Percentiles rank a stretch among this genome's conserved stretches.
These are phyloP conservation scores for Pseudogymnoascus destructans DNA, from an alignment of 2,329 filamentous ascomycete species.

Conservation along the genomic window DNA sequence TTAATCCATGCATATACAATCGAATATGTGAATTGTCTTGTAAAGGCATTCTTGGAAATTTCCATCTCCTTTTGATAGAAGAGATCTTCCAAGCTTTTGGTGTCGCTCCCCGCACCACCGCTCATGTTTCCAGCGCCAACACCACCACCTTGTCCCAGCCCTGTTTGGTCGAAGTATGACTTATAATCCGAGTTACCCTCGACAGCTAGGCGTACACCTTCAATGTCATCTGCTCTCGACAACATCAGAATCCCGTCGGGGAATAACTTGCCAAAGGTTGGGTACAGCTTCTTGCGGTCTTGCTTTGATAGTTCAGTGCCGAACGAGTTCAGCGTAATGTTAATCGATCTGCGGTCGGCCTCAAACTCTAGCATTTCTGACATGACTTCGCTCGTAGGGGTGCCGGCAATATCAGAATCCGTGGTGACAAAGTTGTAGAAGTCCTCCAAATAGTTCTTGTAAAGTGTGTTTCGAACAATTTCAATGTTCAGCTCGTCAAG, in stretches of 20 bases:
- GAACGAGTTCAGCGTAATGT: constrained; percentile 98
- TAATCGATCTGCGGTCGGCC: constrained; percentile 91
- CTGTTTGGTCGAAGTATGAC: constrained; percentile 87
- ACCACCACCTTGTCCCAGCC: constrained; percentile 59
- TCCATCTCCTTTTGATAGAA: constrained; percentile 99
- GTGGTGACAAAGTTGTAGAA: constrained; percentile 92
- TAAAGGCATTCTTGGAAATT: constrained; percentile 88
- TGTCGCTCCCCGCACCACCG: constrained; percentile 64
- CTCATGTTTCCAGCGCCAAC: constrained; percentile 73
- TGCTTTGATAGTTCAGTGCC: constrained; percentile 89
- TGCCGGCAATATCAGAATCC: constrained; percentile 71
- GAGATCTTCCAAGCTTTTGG: constrained; percentile 86
- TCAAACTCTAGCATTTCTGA: constrained; percentile 92
- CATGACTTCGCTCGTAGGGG: constrained; percentile 90
- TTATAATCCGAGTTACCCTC: constrained; percentile 92
- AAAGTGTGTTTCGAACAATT: constrained; percentile 94
- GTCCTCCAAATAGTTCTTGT: constrained; percentile 99
- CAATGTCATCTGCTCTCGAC: constrained; percentile 84
- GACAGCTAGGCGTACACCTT: constrained; percentile 84
- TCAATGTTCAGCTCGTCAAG: constrained; percentile 98
- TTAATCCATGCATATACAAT: constrained; percentile 98
- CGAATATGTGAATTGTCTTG: constrained; percentile 85
- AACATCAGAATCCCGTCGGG: constrained; percentile 93
- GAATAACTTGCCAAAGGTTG: constrained; percentile 78
- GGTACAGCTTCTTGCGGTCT: constrained; percentile 93